phyloP scores from a whole-genome alignment of 2,329 filamentous ascomycete species.

The Penicillium sp. region DNA sequence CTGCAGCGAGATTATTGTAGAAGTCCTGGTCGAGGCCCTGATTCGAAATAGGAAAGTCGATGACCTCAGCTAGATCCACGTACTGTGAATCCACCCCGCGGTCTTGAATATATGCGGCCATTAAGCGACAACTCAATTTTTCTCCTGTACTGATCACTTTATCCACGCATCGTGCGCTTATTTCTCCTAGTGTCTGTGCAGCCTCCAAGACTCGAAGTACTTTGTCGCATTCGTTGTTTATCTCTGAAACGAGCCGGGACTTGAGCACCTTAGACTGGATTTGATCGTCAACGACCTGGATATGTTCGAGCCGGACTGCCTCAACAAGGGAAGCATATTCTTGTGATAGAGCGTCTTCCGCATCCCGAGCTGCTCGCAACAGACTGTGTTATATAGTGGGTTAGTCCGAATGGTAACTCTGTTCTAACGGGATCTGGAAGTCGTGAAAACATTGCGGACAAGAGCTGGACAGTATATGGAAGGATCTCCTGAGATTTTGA shows the following conservation, averaged over 20 bases:
- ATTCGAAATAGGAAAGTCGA: constrained; percentile 56
- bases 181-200: constrained; percentile 55
- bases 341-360: constrained; percentile 40
- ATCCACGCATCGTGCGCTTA: constrained; percentile 69
- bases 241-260: too few species aligned
- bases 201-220: constrained; percentile 65
- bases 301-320: constrained; percentile 73
- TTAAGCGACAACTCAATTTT: constrained; percentile 86
- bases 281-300: too few species aligned
- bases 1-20: constrained; percentile 56
- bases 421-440: too few species aligned
- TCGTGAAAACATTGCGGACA: too few species aligned
- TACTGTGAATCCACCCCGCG: constrained; percentile 75
- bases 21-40: constrained; percentile 57
- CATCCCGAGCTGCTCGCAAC: constrained; percentile 43
- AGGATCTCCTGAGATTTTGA: too few species aligned
- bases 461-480: too few species aligned
- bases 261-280: too few species aligned
- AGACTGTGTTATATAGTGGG: too few species aligned
- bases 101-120: constrained; percentile 78
- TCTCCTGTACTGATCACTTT: constrained; percentile 91
- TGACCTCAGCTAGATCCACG: constrained; percentile 74
- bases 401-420: constrained; percentile 1
- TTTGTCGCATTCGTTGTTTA: constrained; percentile 77
- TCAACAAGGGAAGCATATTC: constrained; percentile 67